These are phyloP conservation scores for Ashbya aceris DNA, from an alignment of 1,139 yeast genomes.

Conservation along the genomic window DNA sequence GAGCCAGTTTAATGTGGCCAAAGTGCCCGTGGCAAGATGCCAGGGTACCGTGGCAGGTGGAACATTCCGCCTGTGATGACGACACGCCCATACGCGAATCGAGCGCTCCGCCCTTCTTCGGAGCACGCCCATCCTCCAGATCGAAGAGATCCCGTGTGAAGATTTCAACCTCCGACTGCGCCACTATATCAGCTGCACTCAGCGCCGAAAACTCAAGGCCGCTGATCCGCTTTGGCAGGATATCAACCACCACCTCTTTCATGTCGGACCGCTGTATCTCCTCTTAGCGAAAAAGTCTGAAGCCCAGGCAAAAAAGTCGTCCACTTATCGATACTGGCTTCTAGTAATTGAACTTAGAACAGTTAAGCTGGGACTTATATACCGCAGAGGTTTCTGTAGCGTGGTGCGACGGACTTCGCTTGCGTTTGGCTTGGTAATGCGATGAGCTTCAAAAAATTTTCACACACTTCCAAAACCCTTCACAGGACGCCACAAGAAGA, in stretches of 20 bases:
- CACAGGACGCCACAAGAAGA: too few relatives aligned
- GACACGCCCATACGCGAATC: constrained; percentile 94
- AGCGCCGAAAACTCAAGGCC: constrained; percentile 91
- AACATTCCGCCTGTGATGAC: constrained; percentile 72
- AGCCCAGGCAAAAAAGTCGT: too few relatives aligned
- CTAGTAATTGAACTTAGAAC: too few relatives aligned
- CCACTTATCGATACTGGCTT: too few relatives aligned
- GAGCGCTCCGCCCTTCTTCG: constrained; percentile 77
- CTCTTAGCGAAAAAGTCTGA: too few relatives aligned
- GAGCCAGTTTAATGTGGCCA: constrained; percentile 85
- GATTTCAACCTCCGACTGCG: constrained; percentile 91
- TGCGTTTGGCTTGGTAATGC: too few relatives aligned
- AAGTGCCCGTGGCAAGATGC: constrained; percentile 98
- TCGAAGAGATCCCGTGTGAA: constrained; percentile 88
- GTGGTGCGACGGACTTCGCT: too few relatives aligned
- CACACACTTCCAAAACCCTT: too few relatives aligned
- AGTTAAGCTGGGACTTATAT: too few relatives aligned
- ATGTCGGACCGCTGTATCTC: constrained; percentile 9
- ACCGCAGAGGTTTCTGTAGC: too few relatives aligned
- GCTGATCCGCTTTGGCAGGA: constrained; percentile 81
- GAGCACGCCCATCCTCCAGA: constrained; percentile 73
- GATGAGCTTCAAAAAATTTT: too few relatives aligned
- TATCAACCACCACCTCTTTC: constrained; percentile 45
- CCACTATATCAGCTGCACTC: constrained; percentile 81
- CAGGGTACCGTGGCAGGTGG: constrained; percentile 84